These are phyloP conservation scores for Gremmenia infestans DNA, from an alignment of 2,329 filamentous ascomycete genomes.

Conservation along the genomic window DNA sequence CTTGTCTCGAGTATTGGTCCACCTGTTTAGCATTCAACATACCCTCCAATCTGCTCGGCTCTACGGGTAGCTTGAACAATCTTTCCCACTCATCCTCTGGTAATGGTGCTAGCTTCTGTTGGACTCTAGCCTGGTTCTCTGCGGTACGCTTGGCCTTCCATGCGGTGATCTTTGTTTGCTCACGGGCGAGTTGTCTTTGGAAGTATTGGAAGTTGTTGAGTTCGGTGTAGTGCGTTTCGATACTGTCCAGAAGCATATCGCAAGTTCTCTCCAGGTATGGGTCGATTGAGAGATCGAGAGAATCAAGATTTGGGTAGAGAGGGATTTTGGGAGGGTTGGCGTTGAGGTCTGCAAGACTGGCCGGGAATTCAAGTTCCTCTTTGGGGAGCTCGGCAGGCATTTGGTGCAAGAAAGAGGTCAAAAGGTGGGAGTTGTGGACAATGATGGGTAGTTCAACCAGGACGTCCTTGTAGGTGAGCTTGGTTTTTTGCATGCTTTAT, in stretches of 20 bases:
- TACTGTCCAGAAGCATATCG: constrained; percentile 91
- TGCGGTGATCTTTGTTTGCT: constrained; percentile 92
- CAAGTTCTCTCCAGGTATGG: constrained; percentile 98
- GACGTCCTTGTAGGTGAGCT: constrained; percentile 90
- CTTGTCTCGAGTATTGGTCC: constrained; percentile 95
- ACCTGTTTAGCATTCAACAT: constrained; percentile 95
- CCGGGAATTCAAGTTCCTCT: constrained; percentile 67
- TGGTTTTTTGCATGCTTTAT: constrained; percentile 83
- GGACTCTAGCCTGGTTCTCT: constrained; percentile 79
- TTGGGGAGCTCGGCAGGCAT: constrained; percentile 63
- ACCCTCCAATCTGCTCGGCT: constrained; percentile 87
- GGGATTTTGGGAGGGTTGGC: constrained; percentile 58
- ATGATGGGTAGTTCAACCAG: constrained; percentile 82
- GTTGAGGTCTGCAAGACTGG: constrained; percentile 73
- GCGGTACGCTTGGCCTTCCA: constrained; percentile 97
- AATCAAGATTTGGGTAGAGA: constrained; percentile 81
- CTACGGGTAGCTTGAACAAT: constrained; percentile 94
- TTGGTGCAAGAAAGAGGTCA: constrained; percentile 93
- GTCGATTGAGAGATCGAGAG: constrained; percentile 86
- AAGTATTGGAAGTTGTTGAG: constrained; percentile 99
- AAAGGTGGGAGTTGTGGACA: constrained; percentile 95
- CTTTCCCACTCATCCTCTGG: constrained; percentile 98
- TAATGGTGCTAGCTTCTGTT: constrained; percentile 82
- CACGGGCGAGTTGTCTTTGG: constrained; percentile 85
- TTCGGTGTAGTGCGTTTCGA: constrained; percentile 97